A percentile compares a stretch with the other conserved stretches of the same genome.
Conservation (phyloP, 2,329 filamentous ascomycete species). For the Simplicillium sp. region DNA sequence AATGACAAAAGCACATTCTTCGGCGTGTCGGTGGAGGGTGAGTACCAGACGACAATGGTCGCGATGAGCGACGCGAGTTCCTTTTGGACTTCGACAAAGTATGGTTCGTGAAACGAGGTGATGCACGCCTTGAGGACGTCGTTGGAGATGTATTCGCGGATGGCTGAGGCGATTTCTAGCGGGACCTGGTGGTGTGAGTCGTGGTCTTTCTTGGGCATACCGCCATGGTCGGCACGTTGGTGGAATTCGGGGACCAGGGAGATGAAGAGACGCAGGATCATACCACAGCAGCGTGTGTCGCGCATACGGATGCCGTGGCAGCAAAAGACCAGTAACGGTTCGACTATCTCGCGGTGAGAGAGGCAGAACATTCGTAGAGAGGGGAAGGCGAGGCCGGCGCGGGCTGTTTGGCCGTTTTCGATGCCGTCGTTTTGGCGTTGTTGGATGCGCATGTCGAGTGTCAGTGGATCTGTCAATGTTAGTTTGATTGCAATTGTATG, state of each 20-base stretch:
- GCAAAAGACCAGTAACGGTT: slow-evolving; percentile 84
- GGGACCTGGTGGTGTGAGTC: slow-evolving; percentile 28
- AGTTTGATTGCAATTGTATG: neutral
- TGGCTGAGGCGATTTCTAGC: slow-evolving; percentile 48
- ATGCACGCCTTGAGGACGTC: slow-evolving; percentile 87
- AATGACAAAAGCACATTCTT: slow-evolving; percentile 67
- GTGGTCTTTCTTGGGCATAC: slow-evolving; percentile 14
- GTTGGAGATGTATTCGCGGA: slow-evolving; percentile 82
- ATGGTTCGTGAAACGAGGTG: slow-evolving; percentile 83
- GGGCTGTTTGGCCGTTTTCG: slow-evolving; percentile 6
- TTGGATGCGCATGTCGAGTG: slow-evolving; percentile 15
- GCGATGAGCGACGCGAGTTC: slow-evolving; percentile 85
- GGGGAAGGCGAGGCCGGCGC: slow-evolving; percentile 29
- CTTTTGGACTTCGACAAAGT: slow-evolving; percentile 93
- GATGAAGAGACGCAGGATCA: slow-evolving; percentile 78
- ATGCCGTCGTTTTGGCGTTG: slow-evolving; percentile 9
- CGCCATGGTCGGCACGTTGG: slow-evolving; percentile 14
- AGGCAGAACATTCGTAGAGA: slow-evolving; percentile 77
- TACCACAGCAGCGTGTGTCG: slow-evolving; percentile 79
- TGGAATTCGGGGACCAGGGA: slow-evolving; percentile 73
- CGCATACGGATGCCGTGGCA: slow-evolving; percentile 83
- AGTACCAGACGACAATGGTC: slow-evolving; percentile 71
- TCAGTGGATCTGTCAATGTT: slow-evolving; percentile 19
- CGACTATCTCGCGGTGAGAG: slow-evolving; percentile 66
- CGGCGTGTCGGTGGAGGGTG: slow-evolving; percentile 58